Evolutionary conservation across 768 basidiomycete genomes (phyloP).

Genomic region (Lepiota brunneoincarnata): DNA sequence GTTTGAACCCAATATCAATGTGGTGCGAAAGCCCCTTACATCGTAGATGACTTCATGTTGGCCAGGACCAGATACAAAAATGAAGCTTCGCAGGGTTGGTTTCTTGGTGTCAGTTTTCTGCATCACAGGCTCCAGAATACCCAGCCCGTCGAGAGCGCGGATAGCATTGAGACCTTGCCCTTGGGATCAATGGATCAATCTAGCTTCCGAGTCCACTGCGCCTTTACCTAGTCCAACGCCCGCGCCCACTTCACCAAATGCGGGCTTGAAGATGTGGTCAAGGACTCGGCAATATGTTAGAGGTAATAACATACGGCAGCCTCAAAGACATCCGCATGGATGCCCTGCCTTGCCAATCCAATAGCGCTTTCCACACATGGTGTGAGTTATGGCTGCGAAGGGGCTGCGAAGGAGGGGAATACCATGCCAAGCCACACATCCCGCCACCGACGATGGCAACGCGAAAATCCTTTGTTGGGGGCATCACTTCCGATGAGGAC

Average conservation of each 20-base stretch:
- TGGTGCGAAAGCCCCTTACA: slow-evolving; percentile 24
- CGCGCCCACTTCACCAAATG: slow-evolving; percentile 54
- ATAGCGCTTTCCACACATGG: slow-evolving; percentile 31
- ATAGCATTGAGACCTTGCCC: slow-evolving; percentile 48
- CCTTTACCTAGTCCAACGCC: slow-evolving; percentile 47
- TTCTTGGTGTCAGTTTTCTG: slow-evolving; percentile 29
- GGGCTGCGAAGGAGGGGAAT: slow-evolving; percentile 1
- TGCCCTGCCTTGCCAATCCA: slow-evolving; percentile 37
- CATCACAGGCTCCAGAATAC: slow-evolving; percentile 41
- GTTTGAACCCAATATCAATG: not conserved
- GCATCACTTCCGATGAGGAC: slow-evolving; percentile 1
- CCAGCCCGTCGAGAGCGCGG: slow-evolving; percentile 41
- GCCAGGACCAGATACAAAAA: slow-evolving; percentile 39
- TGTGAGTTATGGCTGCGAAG: not conserved
- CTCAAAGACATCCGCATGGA: slow-evolving; percentile 51
- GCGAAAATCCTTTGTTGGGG: slow-evolving; percentile 35
- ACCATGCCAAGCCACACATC: slow-evolving; percentile 49
- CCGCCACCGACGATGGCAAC: slow-evolving; percentile 58
- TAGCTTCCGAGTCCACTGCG: not conserved
- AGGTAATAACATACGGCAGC: slow-evolving; percentile 36
- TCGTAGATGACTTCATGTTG: slow-evolving; percentile 43
- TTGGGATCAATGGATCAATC: not conserved
- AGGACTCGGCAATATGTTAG: not conserved
- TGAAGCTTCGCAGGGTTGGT: slow-evolving; percentile 31
- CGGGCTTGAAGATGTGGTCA: slow-evolving; percentile 26